Evolutionary conservation across 805 yeast genomes (phyloP).

Genomic region (Yamadazyma sp.): DNA sequence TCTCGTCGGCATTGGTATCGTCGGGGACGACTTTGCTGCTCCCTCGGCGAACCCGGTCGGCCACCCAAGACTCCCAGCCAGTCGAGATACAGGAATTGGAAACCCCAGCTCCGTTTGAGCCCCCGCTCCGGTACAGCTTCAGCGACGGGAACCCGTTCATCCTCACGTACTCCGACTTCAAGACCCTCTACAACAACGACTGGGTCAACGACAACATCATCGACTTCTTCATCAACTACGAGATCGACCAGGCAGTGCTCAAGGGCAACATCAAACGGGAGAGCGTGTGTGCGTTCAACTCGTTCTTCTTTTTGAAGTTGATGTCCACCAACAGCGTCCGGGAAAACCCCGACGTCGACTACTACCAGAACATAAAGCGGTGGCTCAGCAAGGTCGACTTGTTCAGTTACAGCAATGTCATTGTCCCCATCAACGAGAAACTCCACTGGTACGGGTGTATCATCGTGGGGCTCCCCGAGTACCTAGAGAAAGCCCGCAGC

Average conservation of each 20-base stretch:
- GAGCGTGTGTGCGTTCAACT: constrained; percentile 64
- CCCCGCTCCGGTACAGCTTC: constrained; percentile 51
- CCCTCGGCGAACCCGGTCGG: too few relatives aligned
- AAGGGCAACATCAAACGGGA: constrained; percentile 22
- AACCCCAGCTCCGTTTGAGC: constrained; percentile 41
- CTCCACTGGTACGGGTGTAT: constrained; percentile 89
- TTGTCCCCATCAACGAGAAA: constrained; percentile 79
- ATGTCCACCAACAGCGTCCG: too few relatives aligned
- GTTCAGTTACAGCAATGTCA: constrained; percentile 54
- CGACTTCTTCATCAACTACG: constrained; percentile 75
- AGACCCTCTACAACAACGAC: constrained; percentile 72
- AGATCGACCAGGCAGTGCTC: constrained; percentile 40
- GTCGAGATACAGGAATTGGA: constrained; percentile 4
- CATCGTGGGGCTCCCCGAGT: constrained; percentile 52
- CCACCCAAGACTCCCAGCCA: not conserved
- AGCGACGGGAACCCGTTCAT: constrained; percentile 53
- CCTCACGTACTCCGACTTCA: constrained; percentile 69
- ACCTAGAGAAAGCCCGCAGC: constrained; percentile 15
- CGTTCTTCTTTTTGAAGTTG: constrained; percentile 78
- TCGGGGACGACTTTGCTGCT: too few relatives aligned
- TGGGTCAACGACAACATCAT: constrained; percentile 90
- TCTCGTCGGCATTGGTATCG: too few relatives aligned
- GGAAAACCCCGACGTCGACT: constrained; percentile 27
- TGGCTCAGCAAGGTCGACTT: constrained; percentile 77
- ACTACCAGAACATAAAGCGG: constrained; percentile 63